Conservation (phyloP, 257 asterid genomes). For the Plectranthus barbatus region DNA sequence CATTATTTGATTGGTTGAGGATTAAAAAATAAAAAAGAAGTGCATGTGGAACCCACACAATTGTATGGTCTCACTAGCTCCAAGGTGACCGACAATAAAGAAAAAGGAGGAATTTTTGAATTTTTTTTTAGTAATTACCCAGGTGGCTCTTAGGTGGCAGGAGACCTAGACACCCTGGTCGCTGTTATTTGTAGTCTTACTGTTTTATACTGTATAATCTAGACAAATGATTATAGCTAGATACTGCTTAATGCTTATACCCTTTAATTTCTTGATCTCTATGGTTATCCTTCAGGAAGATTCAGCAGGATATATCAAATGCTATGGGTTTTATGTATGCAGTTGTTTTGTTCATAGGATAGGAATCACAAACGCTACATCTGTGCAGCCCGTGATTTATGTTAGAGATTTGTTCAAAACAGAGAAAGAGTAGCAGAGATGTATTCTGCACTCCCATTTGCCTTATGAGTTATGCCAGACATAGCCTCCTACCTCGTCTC, state of each 20-base stretch:
- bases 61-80: too few relatives aligned
- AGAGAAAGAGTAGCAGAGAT: conserved; percentile 94
- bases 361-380: conserved; percentile 77
- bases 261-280: background rate
- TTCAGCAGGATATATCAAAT: conserved; percentile 72
- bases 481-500: background rate
- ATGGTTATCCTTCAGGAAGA: conserved; percentile 54
- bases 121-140: too few relatives aligned
- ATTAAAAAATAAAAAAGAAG: too few relatives aligned
- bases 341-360: conserved; percentile 68
- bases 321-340: conserved; percentile 99
- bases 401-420: conserved; percentile 62
- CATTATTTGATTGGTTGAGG: too few relatives aligned
- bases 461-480: conserved; percentile 67
- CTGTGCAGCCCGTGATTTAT: conserved; percentile 78
- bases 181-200: too few relatives aligned
- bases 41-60: too few relatives aligned
- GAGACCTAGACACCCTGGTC: too few relatives aligned
- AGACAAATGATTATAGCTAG: background rate
- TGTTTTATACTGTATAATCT: background rate
- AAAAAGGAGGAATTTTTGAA: too few relatives aligned
- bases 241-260: background rate
- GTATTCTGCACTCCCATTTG: conserved; percentile 90
- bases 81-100: too few relatives aligned
- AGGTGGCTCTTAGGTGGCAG: too few relatives aligned